A percentile compares a stretch with the other conserved stretches of the same genome.
Evolutionary conservation across 352 stramenopile species (phyloP).

Genomic region (Elongisporangium anandrum): DNA sequence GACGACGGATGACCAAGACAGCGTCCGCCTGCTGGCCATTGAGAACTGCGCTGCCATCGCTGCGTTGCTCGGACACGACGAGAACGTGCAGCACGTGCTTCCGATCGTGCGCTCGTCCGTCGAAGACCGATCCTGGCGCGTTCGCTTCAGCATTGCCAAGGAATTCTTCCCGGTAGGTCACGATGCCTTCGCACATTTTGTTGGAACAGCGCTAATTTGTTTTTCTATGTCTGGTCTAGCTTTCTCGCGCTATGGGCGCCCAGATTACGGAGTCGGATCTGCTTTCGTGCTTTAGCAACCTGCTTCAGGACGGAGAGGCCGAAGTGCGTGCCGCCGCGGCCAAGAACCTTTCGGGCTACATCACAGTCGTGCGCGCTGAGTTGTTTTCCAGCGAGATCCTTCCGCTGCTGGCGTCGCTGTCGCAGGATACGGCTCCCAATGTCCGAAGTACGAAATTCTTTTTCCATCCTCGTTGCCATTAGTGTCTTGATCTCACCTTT

Average conservation of each 20-base stretch:
- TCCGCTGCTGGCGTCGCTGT: constrained; percentile 85
- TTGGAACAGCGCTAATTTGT: not conserved
- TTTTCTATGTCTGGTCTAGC: constrained; percentile 15
- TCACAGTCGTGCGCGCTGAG: constrained; percentile 87
- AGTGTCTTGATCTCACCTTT: not conserved
- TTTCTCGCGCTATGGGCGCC: constrained; percentile 70
- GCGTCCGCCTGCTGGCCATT: constrained; percentile 91
- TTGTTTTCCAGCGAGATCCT: constrained; percentile 90
- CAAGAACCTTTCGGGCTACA: constrained; percentile 92
- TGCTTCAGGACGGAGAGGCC: constrained; percentile 91
- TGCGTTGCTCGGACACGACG: constrained; percentile 63
- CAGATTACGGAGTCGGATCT: constrained; percentile 87
- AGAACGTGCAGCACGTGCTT: constrained; percentile 73
- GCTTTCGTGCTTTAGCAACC: constrained; percentile 86
- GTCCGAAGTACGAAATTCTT: constrained; percentile 58
- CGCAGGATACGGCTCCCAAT: constrained; percentile 89
- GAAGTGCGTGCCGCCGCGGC: constrained; percentile 91
- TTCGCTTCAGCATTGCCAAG: constrained; percentile 94
- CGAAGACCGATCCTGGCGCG: constrained; percentile 89
- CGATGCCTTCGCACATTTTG: not conserved
- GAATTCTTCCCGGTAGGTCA: constrained; percentile 68
- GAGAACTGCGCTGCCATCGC: constrained; percentile 80
- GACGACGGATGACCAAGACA: constrained; percentile 92
- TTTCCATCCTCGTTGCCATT: not conserved
- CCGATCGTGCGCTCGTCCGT: constrained; percentile 72